phyloP scores from a whole-genome alignment of 805 yeast species.

The Ogataea philodendri region DNA sequence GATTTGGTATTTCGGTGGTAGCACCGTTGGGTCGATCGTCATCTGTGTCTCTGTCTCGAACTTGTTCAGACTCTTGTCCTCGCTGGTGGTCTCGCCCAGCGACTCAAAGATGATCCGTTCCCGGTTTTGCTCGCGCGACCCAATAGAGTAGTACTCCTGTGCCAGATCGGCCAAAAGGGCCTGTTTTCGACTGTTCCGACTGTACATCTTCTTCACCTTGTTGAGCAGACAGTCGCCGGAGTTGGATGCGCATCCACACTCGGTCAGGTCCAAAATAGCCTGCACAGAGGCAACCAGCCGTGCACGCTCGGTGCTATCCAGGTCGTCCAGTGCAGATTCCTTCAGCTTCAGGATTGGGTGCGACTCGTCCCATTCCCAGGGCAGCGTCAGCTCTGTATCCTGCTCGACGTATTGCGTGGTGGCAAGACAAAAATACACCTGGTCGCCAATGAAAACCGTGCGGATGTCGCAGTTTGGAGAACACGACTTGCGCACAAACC shows the following conservation, averaged over 20 bases:
- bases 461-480: constrained; percentile 69
- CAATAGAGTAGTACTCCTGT: constrained; percentile 34
- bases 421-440: constrained; percentile 51
- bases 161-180: constrained; percentile 30
- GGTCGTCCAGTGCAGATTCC: constrained; percentile 50
- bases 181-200: constrained; percentile 59
- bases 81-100: constrained; percentile 10
- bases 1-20: constrained; percentile 26
- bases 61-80: constrained; percentile 2
- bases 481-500: constrained; percentile 77
- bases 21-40: constrained; percentile 15
- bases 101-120: constrained; percentile 21
- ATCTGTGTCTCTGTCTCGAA: constrained; percentile 10
- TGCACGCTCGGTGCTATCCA: constrained; percentile 52
- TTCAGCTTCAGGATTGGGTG: constrained; percentile 71
- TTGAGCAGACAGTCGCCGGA: constrained; percentile 54
- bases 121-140: constrained; percentile 30
- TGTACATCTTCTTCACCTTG: constrained; percentile 60
- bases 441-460: constrained; percentile 41
- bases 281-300: constrained; percentile 60
- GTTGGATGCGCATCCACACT: constrained; percentile 58
- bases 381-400: constrained; percentile 72
- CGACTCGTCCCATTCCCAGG: constrained; percentile 84
- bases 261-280: constrained; percentile 53
- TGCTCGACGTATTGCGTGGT: constrained; percentile 55